Evolutionary conservation across 768 basidiomycete species (phyloP).

Genomic region (Boletus tomentosulus): DNA sequence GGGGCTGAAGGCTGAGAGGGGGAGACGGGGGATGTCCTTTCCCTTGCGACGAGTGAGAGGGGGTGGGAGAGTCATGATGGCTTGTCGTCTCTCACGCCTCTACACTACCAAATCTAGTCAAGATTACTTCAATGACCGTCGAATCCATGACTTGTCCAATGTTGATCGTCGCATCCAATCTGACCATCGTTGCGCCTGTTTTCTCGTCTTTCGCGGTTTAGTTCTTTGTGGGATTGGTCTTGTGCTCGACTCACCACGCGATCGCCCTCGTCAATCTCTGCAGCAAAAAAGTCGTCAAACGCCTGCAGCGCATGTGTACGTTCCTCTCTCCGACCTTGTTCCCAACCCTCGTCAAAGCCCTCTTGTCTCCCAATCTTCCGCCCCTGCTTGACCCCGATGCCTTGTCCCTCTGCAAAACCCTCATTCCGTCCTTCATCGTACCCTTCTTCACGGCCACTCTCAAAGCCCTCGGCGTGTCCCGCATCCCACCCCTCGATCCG

Average conservation of each 20-base stretch:
- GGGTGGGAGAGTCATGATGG: neutral
- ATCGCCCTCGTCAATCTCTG: constrained; percentile 36
- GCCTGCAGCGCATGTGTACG: constrained; percentile 50
- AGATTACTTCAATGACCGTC: constrained; percentile 14
- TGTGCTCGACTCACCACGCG: constrained; percentile 19
- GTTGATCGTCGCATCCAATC: constrained; percentile 25
- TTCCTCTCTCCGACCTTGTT: constrained; percentile 45
- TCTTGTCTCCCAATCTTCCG: constrained; percentile 27
- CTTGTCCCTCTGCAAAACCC: constrained; percentile 36
- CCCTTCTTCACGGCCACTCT: constrained; percentile 43
- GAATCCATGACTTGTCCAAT: constrained; percentile 17
- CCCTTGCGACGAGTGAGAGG: constrained; percentile 49
- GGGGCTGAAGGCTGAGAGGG: constrained; percentile 70
- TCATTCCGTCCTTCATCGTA: constrained; percentile 37
- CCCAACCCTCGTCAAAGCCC: constrained; percentile 33
- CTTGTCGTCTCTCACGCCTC: constrained; percentile 3
- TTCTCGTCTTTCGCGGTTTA: constrained; percentile 21
- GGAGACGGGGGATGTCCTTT: constrained; percentile 66
- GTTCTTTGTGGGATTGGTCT: neutral
- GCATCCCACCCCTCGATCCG: constrained; percentile 41
- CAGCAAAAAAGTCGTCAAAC: constrained; percentile 52
- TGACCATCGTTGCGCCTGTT: constrained; percentile 25
- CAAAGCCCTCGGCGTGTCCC: constrained; percentile 45
- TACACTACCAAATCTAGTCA: neutral
- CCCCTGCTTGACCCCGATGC: constrained; percentile 34